phyloP scores from a whole-genome alignment of 139 green algal species.

The Coelastrella sp. region DNA sequence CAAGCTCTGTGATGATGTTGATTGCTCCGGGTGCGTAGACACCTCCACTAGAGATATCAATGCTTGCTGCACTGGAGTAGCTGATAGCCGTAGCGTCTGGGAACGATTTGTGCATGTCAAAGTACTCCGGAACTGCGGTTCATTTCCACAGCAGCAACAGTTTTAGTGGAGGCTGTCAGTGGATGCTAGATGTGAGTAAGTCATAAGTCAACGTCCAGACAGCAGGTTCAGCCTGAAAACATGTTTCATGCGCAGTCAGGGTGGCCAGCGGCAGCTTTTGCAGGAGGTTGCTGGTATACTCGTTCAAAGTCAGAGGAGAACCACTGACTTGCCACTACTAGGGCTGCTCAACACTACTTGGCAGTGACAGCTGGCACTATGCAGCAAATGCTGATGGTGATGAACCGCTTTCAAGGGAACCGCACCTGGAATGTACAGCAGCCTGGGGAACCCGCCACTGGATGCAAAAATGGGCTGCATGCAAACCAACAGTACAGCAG shows the following conservation, averaged over 20 bases:
- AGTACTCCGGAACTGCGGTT: conserved; percentile 48
- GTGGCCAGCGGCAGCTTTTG: too few relatives aligned
- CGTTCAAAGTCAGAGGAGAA: too few relatives aligned
- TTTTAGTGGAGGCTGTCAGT: not conserved
- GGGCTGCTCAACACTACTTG: too few relatives aligned
- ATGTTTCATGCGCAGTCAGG: too few relatives aligned
- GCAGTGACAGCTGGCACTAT: too few relatives aligned
- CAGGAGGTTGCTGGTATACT: too few relatives aligned
- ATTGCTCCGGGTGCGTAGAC: not conserved
- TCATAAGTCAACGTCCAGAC: too few relatives aligned
- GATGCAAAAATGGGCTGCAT: conserved; percentile 52
- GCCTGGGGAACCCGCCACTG: conserved; percentile 40
- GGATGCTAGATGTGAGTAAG: not conserved
- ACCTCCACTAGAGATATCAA: conserved; percentile 36
- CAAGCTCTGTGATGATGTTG: conserved; percentile 52
- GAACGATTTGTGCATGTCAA: conserved; percentile 28
- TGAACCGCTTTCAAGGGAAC: too few relatives aligned
- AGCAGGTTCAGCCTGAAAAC: too few relatives aligned
- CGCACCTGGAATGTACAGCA: conserved; percentile 51
- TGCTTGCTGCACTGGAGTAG: conserved; percentile 1
- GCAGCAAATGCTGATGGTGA: too few relatives aligned
- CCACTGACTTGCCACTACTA: too few relatives aligned
- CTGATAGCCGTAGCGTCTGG: conserved; percentile 43
- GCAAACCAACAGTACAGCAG: too few relatives aligned
- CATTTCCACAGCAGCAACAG: not conserved